These are phyloP conservation scores for Syncephalastrum contaminatum DNA, from an alignment of 371 early-diverging fungal genomes.

Conservation along the genomic window DNA sequence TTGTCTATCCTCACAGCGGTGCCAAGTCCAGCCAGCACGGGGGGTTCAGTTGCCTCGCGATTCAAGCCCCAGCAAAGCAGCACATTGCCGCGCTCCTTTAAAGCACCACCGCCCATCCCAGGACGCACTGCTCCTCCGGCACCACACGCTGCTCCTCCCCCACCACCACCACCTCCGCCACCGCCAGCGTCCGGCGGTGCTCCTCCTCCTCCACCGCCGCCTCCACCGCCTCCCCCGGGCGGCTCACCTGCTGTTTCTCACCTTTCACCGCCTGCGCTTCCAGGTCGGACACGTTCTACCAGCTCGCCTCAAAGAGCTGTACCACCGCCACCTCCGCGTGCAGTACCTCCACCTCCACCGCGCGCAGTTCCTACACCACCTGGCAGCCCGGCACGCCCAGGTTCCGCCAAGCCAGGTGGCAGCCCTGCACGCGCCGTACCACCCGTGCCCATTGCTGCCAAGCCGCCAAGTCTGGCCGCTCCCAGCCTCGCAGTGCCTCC, in stretches of 20 bases:
- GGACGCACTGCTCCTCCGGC: conserved; percentile 20
- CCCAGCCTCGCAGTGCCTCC: conserved; percentile 32
- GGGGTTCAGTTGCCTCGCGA: no score
- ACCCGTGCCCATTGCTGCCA: conserved; percentile 8
- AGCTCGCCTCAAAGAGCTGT: conserved; percentile 46
- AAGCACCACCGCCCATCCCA: conserved; percentile 42
- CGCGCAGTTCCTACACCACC: conserved; percentile 12
- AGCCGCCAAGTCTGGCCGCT: conserved; percentile 8
- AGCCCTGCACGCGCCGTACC: conserved; percentile 13
- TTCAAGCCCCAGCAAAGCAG: conserved; percentile 6
- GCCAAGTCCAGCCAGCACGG: no score
- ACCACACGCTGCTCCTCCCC: conserved; percentile 10
- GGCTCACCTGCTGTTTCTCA: conserved; percentile 23
- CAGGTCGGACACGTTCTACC: conserved; percentile 38
- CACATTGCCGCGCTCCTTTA: conserved; percentile 39
- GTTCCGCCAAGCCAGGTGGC: conserved; percentile 6
- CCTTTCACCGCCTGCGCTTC: conserved; percentile 25
- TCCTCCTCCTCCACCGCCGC: conserved; percentile 21
- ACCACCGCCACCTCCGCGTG: conserved; percentile 38
- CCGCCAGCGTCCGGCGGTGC: conserved; percentile 12
- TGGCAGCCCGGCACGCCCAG: conserved; percentile 13
- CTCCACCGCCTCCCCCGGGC: conserved; percentile 20
- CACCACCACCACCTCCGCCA: conserved; percentile 23
- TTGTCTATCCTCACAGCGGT: no score
- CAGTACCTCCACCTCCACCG: conserved; percentile 34